These are phyloP conservation scores for Remersonia thermophila DNA, from an alignment of 2,329 filamentous ascomycete genomes.

Conservation along the genomic window DNA sequence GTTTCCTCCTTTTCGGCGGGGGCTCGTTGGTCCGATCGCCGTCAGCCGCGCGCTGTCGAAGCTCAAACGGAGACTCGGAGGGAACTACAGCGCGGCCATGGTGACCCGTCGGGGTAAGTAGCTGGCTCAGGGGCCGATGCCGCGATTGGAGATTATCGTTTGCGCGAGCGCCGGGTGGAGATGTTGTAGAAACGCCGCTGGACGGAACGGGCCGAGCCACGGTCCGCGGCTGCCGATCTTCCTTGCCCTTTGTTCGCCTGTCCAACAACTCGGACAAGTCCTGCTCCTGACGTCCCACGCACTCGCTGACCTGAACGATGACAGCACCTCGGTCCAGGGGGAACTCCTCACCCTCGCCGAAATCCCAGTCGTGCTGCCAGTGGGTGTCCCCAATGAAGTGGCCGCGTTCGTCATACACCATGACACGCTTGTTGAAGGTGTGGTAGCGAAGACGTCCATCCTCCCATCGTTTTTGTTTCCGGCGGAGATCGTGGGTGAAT, in stretches of 20 bases:
- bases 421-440: slow-evolving; percentile 78
- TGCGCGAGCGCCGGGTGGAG: slow-evolving; percentile 4
- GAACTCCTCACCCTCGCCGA: slow-evolving; percentile 74
- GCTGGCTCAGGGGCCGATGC: slow-evolving; percentile 39
- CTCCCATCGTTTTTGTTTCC: slow-evolving; percentile 88
- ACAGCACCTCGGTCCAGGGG: slow-evolving; percentile 62
- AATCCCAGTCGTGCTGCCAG: slow-evolving; percentile 55
- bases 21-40: slow-evolving; percentile 17
- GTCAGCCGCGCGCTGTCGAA: slow-evolving; percentile 28
- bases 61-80: slow-evolving; percentile 53
- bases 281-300: slow-evolving; percentile 59
- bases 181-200: slow-evolving; percentile 8
- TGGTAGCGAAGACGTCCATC: slow-evolving; percentile 83
- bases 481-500: slow-evolving; percentile 71
- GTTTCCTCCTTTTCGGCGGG: slow-evolving; percentile 30
- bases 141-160: slow-evolving; percentile 26
- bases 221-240: slow-evolving; percentile 33
- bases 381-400: slow-evolving; percentile 79
- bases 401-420: slow-evolving; percentile 75
- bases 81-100: slow-evolving; percentile 48
- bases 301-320: slow-evolving; percentile 70
- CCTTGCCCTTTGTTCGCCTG: slow-evolving; percentile 49
- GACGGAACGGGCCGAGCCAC: slow-evolving; percentile 26
- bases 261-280: slow-evolving; percentile 66
- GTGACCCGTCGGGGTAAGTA: slow-evolving; percentile 52